Evolutionary conservation across 2,329 filamentous ascomycete species (phyloP).

Genomic region (Fusarium marasasianum): DNA sequence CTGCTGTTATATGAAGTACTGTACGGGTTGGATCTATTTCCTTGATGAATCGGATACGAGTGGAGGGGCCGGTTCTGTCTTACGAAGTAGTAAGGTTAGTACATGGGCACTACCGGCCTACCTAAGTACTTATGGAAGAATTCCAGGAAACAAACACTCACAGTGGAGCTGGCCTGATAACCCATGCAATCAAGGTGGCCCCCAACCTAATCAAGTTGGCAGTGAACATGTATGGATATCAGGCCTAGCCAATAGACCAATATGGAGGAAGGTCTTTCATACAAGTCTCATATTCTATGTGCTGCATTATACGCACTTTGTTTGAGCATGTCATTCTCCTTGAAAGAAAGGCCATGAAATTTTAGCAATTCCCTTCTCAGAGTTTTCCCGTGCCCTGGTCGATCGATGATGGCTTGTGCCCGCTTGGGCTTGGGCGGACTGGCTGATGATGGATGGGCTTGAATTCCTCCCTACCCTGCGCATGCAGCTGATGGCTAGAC

Average conservation of each 20-base stretch:
- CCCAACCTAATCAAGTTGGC: constrained; percentile 2
- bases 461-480: constrained; percentile 12
- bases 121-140: neutral
- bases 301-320: constrained; percentile 21
- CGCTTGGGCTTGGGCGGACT: constrained; percentile 28
- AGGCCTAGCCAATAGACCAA: neutral
- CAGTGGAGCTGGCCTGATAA: constrained; percentile 1
- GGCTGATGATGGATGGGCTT: constrained; percentile 14
- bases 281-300: constrained; percentile 11
- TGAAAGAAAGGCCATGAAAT: neutral
- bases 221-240: neutral
- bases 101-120: neutral
- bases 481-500: constrained; percentile 25
- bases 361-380: neutral
- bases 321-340: neutral
- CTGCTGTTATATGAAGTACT: neutral
- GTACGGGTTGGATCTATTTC: constrained; percentile 11
- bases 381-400: constrained; percentile 2
- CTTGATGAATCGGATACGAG: neutral
- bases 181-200: neutral
- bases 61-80: neutral
- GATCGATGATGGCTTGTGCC: constrained; percentile 28
- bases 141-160: neutral
- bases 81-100: neutral
- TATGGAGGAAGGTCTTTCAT: neutral